Base-by-base conservation (phyloP, 441 rosid species). In the Arabidopsis lyrata region DNA sequence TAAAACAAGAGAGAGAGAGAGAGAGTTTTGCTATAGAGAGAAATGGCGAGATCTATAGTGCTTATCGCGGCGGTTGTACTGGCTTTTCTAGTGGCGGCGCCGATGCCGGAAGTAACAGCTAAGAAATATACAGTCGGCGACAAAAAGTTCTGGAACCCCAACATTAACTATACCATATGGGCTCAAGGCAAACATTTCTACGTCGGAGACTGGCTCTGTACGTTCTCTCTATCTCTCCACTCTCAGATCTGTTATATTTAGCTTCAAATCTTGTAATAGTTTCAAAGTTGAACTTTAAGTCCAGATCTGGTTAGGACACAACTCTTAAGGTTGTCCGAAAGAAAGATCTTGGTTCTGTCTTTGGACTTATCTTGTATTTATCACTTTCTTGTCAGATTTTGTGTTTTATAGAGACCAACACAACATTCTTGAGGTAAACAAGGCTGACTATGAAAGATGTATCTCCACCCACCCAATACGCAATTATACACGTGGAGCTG, bases 121-220 rank as follows among this genome's bases (percentile, higher is more conserved):
- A 87, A 86, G 29, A 86, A 73, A 79, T 91, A 49, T 68, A 81
- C 53, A 15, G 97, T 93, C 27, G 53, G 53, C 2, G 53, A 48
- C 27, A 48, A 48, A 16, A 18, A 48, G 67, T 85, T 85, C 18
- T 91, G 98, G 97, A 81, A 79, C 45, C 75, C 69, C 41, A 87
- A 85, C 72, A 74, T 86, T n/a, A 91, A 91, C 82, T 91, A 85
- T 80, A 87, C 90, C 27, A 35, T 78, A 27, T 93, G 98, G 97
- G 94, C 89, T 80, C 81, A 84, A 59, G 86, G 50, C 74, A 88
- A 83, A 72, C 91, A 90, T 61, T 93, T 90, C 79, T 86, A 88
- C 83, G 84, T 87, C 77, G 98, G 86, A 12, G 97, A 93, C 67
- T 90, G 98, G 95, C 98, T 93, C 59, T 90, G 98, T 93, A 88